These are phyloP conservation scores for Debaryomycetaceae sp. DNA, from an alignment of 1,139 yeast genomes.

Conservation along the genomic window DNA sequence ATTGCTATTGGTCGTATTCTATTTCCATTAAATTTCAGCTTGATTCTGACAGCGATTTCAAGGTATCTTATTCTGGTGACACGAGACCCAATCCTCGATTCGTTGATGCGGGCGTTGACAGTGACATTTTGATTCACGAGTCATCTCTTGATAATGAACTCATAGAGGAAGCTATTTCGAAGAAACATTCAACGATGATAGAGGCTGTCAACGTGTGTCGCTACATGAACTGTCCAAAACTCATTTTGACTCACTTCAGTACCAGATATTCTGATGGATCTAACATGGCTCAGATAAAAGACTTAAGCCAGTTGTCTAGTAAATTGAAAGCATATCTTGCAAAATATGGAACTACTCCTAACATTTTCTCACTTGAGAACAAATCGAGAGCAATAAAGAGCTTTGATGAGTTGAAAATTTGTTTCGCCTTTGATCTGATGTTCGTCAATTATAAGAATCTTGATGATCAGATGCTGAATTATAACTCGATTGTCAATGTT, in stretches of 20 bases:
- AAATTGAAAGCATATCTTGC: conserved; percentile 25
- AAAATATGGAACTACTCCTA: conserved; percentile 19
- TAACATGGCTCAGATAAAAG: conserved; percentile 28
- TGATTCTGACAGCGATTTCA: conserved; percentile 39
- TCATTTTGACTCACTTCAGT: conserved; percentile 87
- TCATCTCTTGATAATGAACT: conserved; percentile 85
- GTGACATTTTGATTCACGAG: conserved; percentile 85
- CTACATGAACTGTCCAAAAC: conserved; percentile 67
- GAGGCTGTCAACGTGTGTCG: conserved; percentile 77
- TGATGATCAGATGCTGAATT: conserved; percentile 13
- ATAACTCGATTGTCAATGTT: conserved; percentile 12
- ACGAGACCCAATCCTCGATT: conserved; percentile 72
- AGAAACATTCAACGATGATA: conserved; percentile 85
- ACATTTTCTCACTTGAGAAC: conserved; percentile 23
- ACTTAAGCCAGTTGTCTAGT: conserved; percentile 19
- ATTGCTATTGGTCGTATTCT: conserved; percentile 83
- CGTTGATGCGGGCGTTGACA: conserved; percentile 62
- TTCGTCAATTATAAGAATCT: conserved; percentile 24
- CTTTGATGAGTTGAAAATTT: conserved; percentile 31
- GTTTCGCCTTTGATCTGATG: conserved; percentile 45
- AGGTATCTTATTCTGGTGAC: conserved; percentile 89
- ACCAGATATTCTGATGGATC: conserved; percentile 80
- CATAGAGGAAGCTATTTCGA: conserved; percentile 74
- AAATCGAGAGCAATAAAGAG: conserved; percentile 9
- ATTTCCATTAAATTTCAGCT: conserved; percentile 53